Percentiles rank a stretch among this genome's conserved stretches.
Conservation (phyloP, 345 rosid genomes). For the Linum lewisii region DNA sequence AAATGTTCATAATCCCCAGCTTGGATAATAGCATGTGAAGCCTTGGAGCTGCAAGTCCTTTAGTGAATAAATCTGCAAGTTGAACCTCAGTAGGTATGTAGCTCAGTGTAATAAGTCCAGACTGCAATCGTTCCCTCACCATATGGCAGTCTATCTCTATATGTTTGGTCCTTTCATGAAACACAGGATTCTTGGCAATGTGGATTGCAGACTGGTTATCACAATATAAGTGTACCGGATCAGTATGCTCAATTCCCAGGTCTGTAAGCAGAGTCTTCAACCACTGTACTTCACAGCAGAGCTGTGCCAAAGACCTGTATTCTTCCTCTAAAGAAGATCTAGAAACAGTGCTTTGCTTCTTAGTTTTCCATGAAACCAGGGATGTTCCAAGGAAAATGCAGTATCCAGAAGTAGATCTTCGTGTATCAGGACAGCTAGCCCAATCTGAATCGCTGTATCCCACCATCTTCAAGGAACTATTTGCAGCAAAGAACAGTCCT, state of each 20-base stretch:
- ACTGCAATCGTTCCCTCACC: too few relatives aligned
- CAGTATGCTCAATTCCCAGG: not conserved
- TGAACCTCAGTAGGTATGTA: too few relatives aligned
- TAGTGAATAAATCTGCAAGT: too few relatives aligned
- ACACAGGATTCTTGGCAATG: not conserved
- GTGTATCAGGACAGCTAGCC: not conserved
- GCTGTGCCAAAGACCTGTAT: too few relatives aligned
- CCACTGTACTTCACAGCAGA: not conserved
- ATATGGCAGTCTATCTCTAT: not conserved
- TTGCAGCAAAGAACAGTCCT: not conserved
- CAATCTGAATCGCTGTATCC: not conserved
- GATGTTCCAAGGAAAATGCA: not conserved
- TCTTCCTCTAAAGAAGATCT: not conserved
- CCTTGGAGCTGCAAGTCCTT: too few relatives aligned
- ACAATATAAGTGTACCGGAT: not conserved
- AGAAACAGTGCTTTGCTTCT: not conserved
- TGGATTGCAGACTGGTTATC: not conserved
- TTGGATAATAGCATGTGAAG: too few relatives aligned
- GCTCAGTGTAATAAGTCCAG: too few relatives aligned
- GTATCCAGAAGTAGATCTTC: not conserved
- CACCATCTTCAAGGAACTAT: not conserved
- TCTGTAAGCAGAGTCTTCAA: not conserved
- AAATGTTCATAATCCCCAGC: too few relatives aligned
- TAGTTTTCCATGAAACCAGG: not conserved
- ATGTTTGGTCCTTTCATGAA: not conserved